Conservation (phyloP, 1,284 basidiomycete genomes). For the Naganishia cerealis region DNA sequence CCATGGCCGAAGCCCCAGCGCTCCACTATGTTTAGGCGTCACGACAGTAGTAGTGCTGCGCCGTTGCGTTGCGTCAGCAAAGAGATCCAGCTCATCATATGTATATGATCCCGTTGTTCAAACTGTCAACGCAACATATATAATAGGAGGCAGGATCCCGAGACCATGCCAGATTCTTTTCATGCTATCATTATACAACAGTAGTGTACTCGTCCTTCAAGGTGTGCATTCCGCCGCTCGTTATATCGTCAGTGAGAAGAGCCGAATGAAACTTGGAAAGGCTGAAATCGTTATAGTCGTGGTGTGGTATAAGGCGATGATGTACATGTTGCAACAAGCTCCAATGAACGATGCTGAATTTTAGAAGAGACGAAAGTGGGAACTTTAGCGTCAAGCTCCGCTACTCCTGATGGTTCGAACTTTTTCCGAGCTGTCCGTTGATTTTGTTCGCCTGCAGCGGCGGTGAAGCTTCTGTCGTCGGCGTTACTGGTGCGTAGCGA, state of each 20-base stretch:
- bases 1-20: too few species aligned
- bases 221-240: neutral
- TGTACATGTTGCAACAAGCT: neutral
- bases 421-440: neutral
- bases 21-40: too few species aligned
- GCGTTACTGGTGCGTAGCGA: constrained; percentile 9
- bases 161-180: neutral
- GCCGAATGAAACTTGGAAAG: neutral
- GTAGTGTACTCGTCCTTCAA: neutral
- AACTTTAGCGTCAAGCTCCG: neutral
- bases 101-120: too few species aligned
- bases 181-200: neutral
- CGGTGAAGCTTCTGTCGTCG: neutral
- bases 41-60: too few species aligned
- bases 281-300: constrained; percentile 14
- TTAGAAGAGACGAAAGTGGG: neutral
- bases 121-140: neutral
- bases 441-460: neutral
- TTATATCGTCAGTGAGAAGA: neutral
- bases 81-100: too few species aligned
- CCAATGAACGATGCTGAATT: neutral
- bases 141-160: neutral
- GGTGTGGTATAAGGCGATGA: neutral
- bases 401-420: neutral
- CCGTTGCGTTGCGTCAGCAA: too few species aligned